Percentiles rank a stretch among this genome's conserved stretches.
Evolutionary conservation across 2,329 filamentous ascomycete species (phyloP).

Genomic region (Hyphodiscus sp.): DNA sequence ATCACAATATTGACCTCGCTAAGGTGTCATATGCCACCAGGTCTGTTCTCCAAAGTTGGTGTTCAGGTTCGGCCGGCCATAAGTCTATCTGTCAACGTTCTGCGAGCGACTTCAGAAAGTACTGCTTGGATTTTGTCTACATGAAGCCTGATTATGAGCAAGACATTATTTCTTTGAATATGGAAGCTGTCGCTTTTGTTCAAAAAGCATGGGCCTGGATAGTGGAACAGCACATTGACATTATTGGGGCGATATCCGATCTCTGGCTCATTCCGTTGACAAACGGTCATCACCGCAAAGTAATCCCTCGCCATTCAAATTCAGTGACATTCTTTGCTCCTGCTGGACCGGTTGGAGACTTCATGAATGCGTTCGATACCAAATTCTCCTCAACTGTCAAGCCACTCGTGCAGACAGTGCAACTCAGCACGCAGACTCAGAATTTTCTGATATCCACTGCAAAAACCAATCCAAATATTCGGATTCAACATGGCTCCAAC

Average conservation of each 20-base stretch:
- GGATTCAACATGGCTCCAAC: slow-evolving; percentile 6
- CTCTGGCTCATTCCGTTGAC: slow-evolving; percentile 27
- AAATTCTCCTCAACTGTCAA: neutral
- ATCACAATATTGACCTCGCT: slow-evolving; percentile 14
- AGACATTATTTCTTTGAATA: slow-evolving; percentile 9
- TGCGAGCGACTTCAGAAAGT: slow-evolving; percentile 6
- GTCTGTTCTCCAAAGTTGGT: slow-evolving; percentile 2
- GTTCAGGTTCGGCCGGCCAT: slow-evolving; percentile 6
- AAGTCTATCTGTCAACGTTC: slow-evolving; percentile 17
- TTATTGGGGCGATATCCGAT: slow-evolving; percentile 7
- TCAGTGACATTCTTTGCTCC: slow-evolving; percentile 8
- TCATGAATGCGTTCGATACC: slow-evolving; percentile 13
- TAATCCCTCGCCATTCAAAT: slow-evolving; percentile 6
- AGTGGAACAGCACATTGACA: slow-evolving; percentile 6
- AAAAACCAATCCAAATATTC: neutral
- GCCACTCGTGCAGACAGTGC: slow-evolving; percentile 6
- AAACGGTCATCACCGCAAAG: slow-evolving; percentile 18
- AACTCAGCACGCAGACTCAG: neutral
- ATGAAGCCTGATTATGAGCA: neutral
- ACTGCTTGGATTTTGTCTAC: slow-evolving; percentile 13
- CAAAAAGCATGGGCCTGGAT: slow-evolving; percentile 17
- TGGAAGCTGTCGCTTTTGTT: slow-evolving; percentile 4
- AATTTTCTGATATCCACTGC: neutral
- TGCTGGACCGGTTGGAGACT: slow-evolving; percentile 3
- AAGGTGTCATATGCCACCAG: slow-evolving; percentile 6